phyloP scores from a whole-genome alignment of 768 basidiomycete species.

The Mycena metata region DNA sequence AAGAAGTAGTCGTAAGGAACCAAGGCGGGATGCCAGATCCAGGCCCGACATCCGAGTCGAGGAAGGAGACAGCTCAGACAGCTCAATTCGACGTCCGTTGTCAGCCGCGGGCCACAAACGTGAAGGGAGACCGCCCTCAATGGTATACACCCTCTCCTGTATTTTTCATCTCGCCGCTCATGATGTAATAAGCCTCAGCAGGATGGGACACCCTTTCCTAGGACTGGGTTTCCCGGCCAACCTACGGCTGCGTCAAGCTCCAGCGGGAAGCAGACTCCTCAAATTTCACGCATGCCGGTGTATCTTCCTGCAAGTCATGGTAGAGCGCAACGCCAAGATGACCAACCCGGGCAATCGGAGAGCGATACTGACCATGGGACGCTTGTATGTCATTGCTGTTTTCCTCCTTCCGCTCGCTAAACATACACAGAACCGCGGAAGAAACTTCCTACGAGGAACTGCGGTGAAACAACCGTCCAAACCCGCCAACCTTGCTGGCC shows the following conservation, averaged over 20 bases:
- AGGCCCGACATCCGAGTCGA: constrained; percentile 18
- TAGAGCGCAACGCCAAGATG: constrained; percentile 25
- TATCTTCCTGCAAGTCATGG: constrained; percentile 33
- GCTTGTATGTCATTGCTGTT: constrained; percentile 10
- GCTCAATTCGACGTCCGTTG: constrained; percentile 26
- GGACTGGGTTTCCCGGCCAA: constrained; percentile 17
- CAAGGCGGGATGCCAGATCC: constrained; percentile 22
- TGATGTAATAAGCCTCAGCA: constrained; percentile 15
- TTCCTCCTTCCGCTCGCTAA: neutral
- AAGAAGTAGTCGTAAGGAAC: constrained; percentile 28
- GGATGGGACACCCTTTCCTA: constrained; percentile 4
- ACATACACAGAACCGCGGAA: constrained; percentile 17
- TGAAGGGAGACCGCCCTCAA: constrained; percentile 18
- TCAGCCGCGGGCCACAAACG: constrained; percentile 10
- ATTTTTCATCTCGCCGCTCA: constrained; percentile 2
- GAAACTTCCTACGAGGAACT: constrained; percentile 11
- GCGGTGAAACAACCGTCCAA: constrained; percentile 4
- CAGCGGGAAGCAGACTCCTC: constrained; percentile 38
- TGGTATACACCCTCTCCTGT: constrained; percentile 15
- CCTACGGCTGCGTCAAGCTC: constrained; percentile 35
- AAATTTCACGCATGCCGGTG: constrained; percentile 36
- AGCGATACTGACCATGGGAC: constrained; percentile 36
- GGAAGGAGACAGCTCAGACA: constrained; percentile 35
- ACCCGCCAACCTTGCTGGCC: neutral
- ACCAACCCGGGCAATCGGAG: constrained; percentile 32